Conservation (phyloP, 441 rosid genomes). For the Populus hybrid region DNA sequence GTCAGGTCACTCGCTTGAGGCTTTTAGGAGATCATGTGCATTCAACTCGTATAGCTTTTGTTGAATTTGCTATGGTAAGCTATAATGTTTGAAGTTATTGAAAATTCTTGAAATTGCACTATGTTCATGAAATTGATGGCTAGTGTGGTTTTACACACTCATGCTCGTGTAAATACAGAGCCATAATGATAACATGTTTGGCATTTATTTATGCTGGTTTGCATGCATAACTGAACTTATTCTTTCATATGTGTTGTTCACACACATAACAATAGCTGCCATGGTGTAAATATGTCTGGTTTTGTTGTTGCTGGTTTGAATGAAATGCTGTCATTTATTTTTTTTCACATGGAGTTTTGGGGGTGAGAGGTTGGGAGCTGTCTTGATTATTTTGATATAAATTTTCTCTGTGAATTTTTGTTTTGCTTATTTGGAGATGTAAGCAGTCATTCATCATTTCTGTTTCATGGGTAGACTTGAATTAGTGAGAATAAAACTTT, state of each 20-base stretch:
- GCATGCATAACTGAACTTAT: neutral
- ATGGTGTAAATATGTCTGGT: neutral
- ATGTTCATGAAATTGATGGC: neutral
- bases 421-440: neutral
- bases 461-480: neutral
- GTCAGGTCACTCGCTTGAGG: conserved; percentile 67
- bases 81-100: neutral
- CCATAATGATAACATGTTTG: neutral
- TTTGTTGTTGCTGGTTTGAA: neutral
- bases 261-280: neutral
- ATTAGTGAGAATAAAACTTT: neutral
- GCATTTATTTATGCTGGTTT: neutral
- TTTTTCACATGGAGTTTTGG: neutral
- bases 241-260: neutral
- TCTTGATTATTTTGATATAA: neutral
- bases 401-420: neutral
- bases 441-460: neutral
- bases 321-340: neutral
- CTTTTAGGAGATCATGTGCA: conserved; percentile 48
- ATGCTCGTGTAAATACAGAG: neutral
- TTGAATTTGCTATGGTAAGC: conserved; percentile 53
- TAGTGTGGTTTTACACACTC: neutral
- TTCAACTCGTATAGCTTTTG: conserved; percentile 51
- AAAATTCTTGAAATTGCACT: neutral
- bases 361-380: neutral